Percentiles rank a stretch among this genome's conserved stretches.
Conservation (phyloP, 2,329 filamentous ascomycete genomes). For the Periconia digitata region DNA sequence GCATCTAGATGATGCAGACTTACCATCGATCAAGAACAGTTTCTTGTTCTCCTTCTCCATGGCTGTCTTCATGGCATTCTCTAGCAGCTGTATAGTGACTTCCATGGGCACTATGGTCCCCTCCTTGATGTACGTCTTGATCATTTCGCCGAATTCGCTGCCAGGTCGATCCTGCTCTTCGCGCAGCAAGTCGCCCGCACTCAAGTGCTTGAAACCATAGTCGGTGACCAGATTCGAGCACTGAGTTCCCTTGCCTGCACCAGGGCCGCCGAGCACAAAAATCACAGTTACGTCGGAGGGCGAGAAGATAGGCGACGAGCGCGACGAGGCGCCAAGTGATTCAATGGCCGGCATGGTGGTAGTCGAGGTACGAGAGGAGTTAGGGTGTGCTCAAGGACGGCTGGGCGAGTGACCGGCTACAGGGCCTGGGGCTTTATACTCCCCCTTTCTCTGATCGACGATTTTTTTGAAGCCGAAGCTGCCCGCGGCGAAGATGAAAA, state of each 20-base stretch:
- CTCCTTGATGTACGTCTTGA: slow-evolving; percentile 90
- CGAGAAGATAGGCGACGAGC: slow-evolving; percentile 71
- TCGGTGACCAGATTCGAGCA: slow-evolving; percentile 83
- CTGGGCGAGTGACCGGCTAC: slow-evolving; percentile 36
- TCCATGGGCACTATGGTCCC: slow-evolving; percentile 99
- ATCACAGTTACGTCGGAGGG: slow-evolving; percentile 81
- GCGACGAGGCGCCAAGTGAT: slow-evolving; percentile 43
- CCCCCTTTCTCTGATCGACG: slow-evolving; percentile 47
- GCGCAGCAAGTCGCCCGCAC: slow-evolving; percentile 88
- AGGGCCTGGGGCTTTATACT: slow-evolving; percentile 32
- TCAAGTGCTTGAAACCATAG: slow-evolving; percentile 91
- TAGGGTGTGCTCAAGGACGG: slow-evolving; percentile 28
- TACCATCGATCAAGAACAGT: slow-evolving; percentile 72
- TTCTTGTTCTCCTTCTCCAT: slow-evolving; percentile 62
- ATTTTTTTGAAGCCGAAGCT: slow-evolving; percentile 51
- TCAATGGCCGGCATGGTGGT: slow-evolving; percentile 43
- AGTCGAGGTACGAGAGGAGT: not conserved
- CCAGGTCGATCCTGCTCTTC: slow-evolving; percentile 88
- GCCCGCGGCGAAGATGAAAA: slow-evolving; percentile 51
- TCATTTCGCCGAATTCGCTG: slow-evolving; percentile 87
- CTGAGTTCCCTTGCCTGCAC: slow-evolving; percentile 95
- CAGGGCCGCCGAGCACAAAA: slow-evolving; percentile 94
- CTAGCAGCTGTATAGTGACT: slow-evolving; percentile 88
- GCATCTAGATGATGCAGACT: not conserved
- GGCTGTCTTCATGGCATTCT: slow-evolving; percentile 83